Conservation (phyloP, 306 rosid genomes). For the Lotus japonicus region DNA sequence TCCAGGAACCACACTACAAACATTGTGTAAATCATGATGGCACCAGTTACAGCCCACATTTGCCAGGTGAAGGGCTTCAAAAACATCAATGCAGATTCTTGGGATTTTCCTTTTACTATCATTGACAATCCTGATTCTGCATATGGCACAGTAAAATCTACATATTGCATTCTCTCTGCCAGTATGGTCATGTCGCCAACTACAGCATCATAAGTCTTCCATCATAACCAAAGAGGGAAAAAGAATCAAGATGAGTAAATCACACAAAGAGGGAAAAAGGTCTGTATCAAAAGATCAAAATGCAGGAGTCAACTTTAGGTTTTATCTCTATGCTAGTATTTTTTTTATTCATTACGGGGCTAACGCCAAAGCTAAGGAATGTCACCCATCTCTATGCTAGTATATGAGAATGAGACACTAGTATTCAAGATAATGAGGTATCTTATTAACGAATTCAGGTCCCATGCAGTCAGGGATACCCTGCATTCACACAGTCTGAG, state of each 20-base stretch:
- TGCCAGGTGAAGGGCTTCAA: constrained; percentile 61
- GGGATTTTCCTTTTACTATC: constrained; percentile 37
- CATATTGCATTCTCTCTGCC: constrained; percentile 36
- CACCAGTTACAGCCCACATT: constrained; percentile 44
- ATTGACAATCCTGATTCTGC: constrained; percentile 60
- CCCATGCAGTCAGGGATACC: too few relatives aligned
- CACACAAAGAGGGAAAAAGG: background rate
- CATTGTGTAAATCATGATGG: constrained; percentile 50
- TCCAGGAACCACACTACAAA: constrained; percentile 54
- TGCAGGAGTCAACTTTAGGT: background rate
- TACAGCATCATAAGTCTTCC: constrained; percentile 51
- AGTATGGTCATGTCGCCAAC: constrained; percentile 60
- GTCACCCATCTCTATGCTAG: background rate
- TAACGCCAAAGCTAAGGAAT: too few relatives aligned
- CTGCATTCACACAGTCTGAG: too few relatives aligned
- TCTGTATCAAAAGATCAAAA: background rate
- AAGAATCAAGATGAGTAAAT: background rate
- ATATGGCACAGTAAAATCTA: constrained; percentile 66
- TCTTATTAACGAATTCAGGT: too few relatives aligned
- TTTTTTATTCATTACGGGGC: too few relatives aligned
- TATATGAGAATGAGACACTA: background rate
- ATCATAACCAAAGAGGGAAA: constrained; percentile 10
- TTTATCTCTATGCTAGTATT: background rate
- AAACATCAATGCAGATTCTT: constrained; percentile 51
- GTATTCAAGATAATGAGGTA: background rate